These are phyloP conservation scores for Pichia membranifaciens DNA, from an alignment of 805 yeast genomes.

Conservation along the genomic window DNA sequence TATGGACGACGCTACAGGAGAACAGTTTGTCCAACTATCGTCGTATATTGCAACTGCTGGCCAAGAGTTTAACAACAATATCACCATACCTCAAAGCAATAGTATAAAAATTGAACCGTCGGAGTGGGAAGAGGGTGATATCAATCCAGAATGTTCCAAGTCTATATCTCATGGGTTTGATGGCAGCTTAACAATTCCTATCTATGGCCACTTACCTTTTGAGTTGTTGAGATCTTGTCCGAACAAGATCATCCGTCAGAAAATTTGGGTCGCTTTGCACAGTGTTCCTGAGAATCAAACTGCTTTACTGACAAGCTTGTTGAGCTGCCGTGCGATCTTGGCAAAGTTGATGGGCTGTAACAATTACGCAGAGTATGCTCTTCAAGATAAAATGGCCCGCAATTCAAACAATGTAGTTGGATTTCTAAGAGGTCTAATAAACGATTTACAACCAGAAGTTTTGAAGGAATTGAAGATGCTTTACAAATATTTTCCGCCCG, in stretches of 20 bases:
- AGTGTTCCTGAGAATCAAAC: slow-evolving; percentile 62
- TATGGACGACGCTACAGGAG: slow-evolving; percentile 58
- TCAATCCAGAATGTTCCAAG: slow-evolving; percentile 20
- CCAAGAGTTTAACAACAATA: slow-evolving; percentile 60
- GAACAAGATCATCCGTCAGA: slow-evolving; percentile 50
- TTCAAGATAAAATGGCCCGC: slow-evolving; percentile 87
- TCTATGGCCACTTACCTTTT: slow-evolving; percentile 60
- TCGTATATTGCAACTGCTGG: slow-evolving; percentile 78
- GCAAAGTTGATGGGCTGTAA: slow-evolving; percentile 67
- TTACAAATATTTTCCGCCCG: slow-evolving; percentile 24
- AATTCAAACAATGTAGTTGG: slow-evolving; percentile 67
- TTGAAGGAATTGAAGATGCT: slow-evolving; percentile 50
- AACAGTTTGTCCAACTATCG: slow-evolving; percentile 68
- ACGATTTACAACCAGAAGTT: slow-evolving; percentile 48
- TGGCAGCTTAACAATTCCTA: slow-evolving; percentile 45
- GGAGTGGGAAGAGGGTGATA: slow-evolving; percentile 27
- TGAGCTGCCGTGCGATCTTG: slow-evolving; percentile 60
- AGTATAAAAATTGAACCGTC: slow-evolving; percentile 25
- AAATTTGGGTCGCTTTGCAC: slow-evolving; percentile 72
- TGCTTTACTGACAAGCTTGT: slow-evolving; percentile 47
- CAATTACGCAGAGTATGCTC: slow-evolving; percentile 72
- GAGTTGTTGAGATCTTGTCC: slow-evolving; percentile 55
- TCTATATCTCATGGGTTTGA: slow-evolving; percentile 27
- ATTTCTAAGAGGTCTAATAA: slow-evolving; percentile 58
- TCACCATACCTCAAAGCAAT: slow-evolving; percentile 29